Base-by-base conservation (phyloP, 2,329 filamentous ascomycete species). In the Aspergillus sp. region DNA sequence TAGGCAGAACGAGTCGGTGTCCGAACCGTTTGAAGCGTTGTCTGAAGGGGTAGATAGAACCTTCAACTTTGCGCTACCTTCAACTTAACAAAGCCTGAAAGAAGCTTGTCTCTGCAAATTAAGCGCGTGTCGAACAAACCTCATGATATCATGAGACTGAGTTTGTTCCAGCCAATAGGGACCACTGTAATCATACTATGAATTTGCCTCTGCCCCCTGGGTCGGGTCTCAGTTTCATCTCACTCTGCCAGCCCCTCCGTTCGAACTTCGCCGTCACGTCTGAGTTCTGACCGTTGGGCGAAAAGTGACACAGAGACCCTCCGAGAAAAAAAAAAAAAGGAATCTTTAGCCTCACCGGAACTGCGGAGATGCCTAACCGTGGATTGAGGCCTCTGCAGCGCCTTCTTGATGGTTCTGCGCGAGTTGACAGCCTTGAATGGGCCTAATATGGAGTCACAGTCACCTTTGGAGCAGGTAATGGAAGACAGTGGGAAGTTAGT, bases 341-440 rank as follows among this genome's bases (percentile, higher is more conserved):
- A 42, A 3, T 43, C 45, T 38, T 45, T 53, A 45, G 50, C 50
- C 50, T 45, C 42, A 38, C 50, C 41, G 42, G 22, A 22, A 24
- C 32, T 53, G 49, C 49, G 49, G 49, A 43, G 49, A 44, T 34
- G 12, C 3, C 4, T 26, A 52, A 43, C 49, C 17, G 39, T 24
- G 24, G 49, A 44, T 34, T 30, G 39, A 51, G 15, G 36, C 7
- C 9, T 20, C 43, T 42, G 38, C 24, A 51, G 24, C 48, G 38
- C 22, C 17, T 32, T 32, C 20, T 52, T 41, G 17, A 41, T 26
- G 18, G 34, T 39, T 41, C n/a, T 41, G 6, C 18, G 24, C 20
- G n/a, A 26, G 38, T 52, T 45, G 50, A 45, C 41, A 47, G 41
- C 17, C 41, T 50, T 26, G 15, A 13, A 53, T 53, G 50, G 50